These are phyloP conservation scores for Gastrolobium villosum DNA, from an alignment of 306 rosid genomes.

Conservation along the genomic window DNA sequence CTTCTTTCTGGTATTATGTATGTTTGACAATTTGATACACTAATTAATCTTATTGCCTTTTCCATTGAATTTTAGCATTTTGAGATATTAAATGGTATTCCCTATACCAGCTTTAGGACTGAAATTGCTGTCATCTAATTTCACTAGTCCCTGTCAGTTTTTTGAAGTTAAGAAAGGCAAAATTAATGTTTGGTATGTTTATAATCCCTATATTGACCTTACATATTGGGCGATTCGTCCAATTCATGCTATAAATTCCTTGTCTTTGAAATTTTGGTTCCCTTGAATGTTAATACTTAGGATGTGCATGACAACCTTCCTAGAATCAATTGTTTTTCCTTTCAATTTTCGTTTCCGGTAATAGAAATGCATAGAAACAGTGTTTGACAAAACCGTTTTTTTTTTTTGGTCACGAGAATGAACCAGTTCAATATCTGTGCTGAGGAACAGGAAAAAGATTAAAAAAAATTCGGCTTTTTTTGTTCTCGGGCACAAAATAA, in stretches of 20 bases:
- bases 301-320: no score
- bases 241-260: neutral
- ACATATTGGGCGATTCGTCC: slow-evolving; percentile 14
- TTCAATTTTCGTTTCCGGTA: no score
- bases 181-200: slow-evolving; percentile 5
- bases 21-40: slow-evolving; percentile 1
- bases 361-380: no score
- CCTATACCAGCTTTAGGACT: neutral
- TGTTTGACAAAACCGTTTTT: no score
- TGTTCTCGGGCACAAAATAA: no score
- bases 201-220: slow-evolving; percentile 8
- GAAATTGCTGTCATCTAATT: slow-evolving; percentile 15
- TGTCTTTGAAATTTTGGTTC: slow-evolving; percentile 12
- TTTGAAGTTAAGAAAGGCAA: neutral
- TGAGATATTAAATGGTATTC: slow-evolving; percentile 26
- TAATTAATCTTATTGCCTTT: slow-evolving; percentile 12
- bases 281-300: neutral
- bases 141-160: slow-evolving; percentile 24
- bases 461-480: no score
- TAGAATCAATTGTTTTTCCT: no score
- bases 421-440: no score
- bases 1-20: slow-evolving; percentile 33
- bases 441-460: no score
- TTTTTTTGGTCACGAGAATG: no score
- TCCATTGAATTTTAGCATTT: slow-evolving; percentile 31